phyloP scores from a whole-genome alignment of 495 filamentous ascomycete species.

The Daldinia caldariorum region DNA sequence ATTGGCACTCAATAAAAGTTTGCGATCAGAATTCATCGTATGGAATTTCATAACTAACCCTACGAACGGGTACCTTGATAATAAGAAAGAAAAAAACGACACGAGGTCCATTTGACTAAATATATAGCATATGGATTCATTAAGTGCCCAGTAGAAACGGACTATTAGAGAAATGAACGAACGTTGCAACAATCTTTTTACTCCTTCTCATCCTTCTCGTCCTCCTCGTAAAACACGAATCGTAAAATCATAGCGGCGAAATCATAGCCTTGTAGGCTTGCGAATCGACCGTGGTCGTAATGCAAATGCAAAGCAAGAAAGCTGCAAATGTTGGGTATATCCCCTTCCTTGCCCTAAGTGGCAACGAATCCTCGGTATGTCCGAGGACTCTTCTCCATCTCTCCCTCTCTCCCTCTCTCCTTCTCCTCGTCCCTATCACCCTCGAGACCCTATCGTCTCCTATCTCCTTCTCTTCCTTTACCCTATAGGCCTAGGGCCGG shows the following conservation, averaged over 20 bases:
- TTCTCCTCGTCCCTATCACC: background rate
- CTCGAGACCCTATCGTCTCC: background rate
- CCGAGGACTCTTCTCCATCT: background rate
- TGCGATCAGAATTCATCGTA: background rate
- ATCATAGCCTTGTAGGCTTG: background rate
- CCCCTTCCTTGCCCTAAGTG: background rate
- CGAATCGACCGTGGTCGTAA: slow-evolving; percentile 1
- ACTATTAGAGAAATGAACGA: background rate
- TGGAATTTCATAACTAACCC: background rate
- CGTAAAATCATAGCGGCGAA: background rate
- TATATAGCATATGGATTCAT: background rate
- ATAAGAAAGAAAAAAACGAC: background rate
- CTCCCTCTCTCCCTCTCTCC: no score
- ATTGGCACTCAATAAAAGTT: background rate
- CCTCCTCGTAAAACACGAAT: background rate
- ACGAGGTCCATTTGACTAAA: background rate
- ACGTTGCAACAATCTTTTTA: background rate
- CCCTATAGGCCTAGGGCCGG: background rate
- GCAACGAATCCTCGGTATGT: background rate
- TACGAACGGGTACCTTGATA: background rate
- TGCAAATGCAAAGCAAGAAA: background rate
- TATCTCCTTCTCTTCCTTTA: background rate
- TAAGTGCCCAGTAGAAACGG: background rate
- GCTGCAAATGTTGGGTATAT: background rate
- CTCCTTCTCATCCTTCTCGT: no score